A percentile compares a stretch with the other conserved stretches of the same genome.
Conservation (phyloP, 495 filamentous ascomycete genomes). For the Polyplosphaeria fusca region DNA sequence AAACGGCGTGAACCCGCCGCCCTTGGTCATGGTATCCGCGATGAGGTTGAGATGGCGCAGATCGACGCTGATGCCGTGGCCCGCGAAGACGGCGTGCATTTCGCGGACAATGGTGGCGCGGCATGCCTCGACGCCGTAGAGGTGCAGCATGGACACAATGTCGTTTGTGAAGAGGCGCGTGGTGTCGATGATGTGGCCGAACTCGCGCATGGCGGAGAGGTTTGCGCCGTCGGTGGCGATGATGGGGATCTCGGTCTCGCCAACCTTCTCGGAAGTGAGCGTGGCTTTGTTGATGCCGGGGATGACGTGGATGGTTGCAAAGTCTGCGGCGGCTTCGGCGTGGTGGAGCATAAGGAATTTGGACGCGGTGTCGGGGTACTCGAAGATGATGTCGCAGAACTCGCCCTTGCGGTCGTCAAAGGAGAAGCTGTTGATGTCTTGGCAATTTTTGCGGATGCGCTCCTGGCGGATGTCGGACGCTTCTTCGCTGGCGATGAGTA, state of each 20-base stretch:
- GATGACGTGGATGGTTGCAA: constrained; percentile 84
- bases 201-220: constrained; percentile 82
- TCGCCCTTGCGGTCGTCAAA: constrained; percentile 73
- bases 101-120: constrained; percentile 82
- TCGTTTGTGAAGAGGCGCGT: constrained; percentile 89
- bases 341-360: constrained; percentile 91
- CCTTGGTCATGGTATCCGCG: constrained; percentile 91
- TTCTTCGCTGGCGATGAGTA: constrained; percentile 10
- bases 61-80: constrained; percentile 92
- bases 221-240: constrained; percentile 85
- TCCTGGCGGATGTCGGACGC: constrained; percentile 49
- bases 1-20: constrained; percentile 83
- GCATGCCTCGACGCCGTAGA: constrained; percentile 92
- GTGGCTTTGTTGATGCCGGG: constrained; percentile 67
- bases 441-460: constrained; percentile 57
- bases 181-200: constrained; percentile 79
- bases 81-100: constrained; percentile 79
- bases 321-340: constrained; percentile 71
- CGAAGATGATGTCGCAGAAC: constrained; percentile 75
- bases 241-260: constrained; percentile 48
- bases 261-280: constrained; percentile 59
- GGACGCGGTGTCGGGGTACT: constrained; percentile 75
- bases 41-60: constrained; percentile 91
- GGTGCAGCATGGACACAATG: constrained; percentile 73
- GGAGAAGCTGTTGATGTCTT: constrained; percentile 68